These are phyloP conservation scores for Meredithiella fracta DNA, from an alignment of 2,329 filamentous ascomycete genomes.

Conservation along the genomic window DNA sequence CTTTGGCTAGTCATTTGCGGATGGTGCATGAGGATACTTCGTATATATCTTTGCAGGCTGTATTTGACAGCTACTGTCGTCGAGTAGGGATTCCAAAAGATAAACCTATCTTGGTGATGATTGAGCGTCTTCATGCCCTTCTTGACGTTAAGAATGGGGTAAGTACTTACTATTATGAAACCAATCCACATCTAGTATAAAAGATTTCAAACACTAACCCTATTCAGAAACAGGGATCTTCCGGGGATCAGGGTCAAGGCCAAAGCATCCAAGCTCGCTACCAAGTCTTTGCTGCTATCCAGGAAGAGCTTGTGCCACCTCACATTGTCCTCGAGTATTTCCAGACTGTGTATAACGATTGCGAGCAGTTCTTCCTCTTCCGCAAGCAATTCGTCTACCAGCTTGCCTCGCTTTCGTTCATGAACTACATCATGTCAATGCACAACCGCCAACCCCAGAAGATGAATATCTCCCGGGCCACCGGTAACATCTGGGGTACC, in stretches of 20 bases:
- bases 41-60: slow-evolving; percentile 82
- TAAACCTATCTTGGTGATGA: slow-evolving; percentile 83
- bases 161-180: slow-evolving; percentile 22
- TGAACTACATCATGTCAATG: slow-evolving; percentile 98
- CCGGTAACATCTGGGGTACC: slow-evolving; percentile 89
- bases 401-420: slow-evolving; percentile 85
- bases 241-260: slow-evolving; percentile 20
- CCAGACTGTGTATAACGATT: slow-evolving; percentile 72
- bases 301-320: slow-evolving; percentile 79
- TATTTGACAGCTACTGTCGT: slow-evolving; percentile 93
- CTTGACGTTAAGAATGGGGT: slow-evolving; percentile 48
- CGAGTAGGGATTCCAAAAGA: slow-evolving; percentile 80
- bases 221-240: slow-evolving; percentile 15
- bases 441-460: slow-evolving; percentile 91
- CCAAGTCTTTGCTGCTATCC: slow-evolving; percentile 88
- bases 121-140: slow-evolving; percentile 77
- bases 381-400: slow-evolving; percentile 93
- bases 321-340: slow-evolving; percentile 78
- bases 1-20: slow-evolving; percentile 82
- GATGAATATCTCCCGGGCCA: slow-evolving; percentile 72
- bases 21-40: slow-evolving; percentile 92
- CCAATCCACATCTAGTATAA: too few relatives aligned
- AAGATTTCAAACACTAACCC: background rate
- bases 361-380: slow-evolving; percentile 96
- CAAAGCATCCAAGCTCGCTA: slow-evolving; percentile 63